Base-by-base conservation (phyloP, 371 early-diverging fungal species). In the Rhizopus microsporus region DNA sequence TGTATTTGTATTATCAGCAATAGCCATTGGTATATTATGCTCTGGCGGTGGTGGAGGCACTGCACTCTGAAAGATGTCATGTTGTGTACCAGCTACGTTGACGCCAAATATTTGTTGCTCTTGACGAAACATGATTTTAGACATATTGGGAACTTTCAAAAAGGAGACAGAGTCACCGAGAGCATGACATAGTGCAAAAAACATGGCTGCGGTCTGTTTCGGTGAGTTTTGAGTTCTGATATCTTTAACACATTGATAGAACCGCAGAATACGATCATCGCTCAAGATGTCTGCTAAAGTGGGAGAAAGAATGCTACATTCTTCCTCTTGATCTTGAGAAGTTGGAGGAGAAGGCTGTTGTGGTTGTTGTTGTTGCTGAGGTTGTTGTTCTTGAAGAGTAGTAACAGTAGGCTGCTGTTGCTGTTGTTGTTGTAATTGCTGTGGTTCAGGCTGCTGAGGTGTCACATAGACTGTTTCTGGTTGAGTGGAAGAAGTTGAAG, bases 231-330 rank as follows among this genome's bases (percentile, higher is more conserved):
- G 79, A 3, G 74, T 70, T 52, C 68, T 75, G 56, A 78, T 78
- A 51, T 78, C 79, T 51, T 78, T 78, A 15, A 78, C 79, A 51
- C 76, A 74, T 51, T 78, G 79, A 52, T 78, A 78, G 39, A 78
- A 78, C 7, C 76, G 57, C 7, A 78, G 40, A 8, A 78, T 73
- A 7, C 74, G 70, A 54, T 75, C 76, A 46, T 78, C 76, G 43
- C 72, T 74, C 16, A 78, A 63, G 34, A 78, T 75, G 54, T 78
- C 79, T 1, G 72, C 74, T 30, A 78, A 54, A 7, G 74, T 74
- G 8, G 79, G 79, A 1, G 76, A 69, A 8, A 78, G 52, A 54
- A 74, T 56, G 30, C 67, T 64, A 43, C 76, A 75, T 10, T 78
- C 79, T 17, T 69, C 71, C 48, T 62, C 68, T 15, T 50, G 50